These are phyloP conservation scores for Collybiopsis luxurians DNA, from an alignment of 768 basidiomycete genomes.

Conservation along the genomic window DNA sequence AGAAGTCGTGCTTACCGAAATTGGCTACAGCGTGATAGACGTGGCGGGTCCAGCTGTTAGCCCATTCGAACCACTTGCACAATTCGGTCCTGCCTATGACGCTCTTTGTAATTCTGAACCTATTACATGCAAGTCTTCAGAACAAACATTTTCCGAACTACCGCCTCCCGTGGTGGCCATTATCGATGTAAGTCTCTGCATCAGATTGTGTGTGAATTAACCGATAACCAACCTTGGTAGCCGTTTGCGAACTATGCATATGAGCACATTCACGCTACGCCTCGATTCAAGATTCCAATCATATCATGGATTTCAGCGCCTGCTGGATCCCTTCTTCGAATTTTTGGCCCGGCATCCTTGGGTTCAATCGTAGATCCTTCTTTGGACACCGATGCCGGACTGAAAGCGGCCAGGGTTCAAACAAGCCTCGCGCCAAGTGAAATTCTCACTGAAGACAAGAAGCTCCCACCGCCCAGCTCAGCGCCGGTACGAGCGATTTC, in stretches of 20 bases:
- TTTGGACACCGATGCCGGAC: not conserved
- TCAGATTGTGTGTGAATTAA: not conserved
- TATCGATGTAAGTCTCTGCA: not conserved
- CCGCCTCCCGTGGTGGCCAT: conserved; percentile 1
- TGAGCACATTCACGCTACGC: not conserved
- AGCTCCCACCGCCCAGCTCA: too few species aligned
- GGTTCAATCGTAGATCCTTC: not conserved
- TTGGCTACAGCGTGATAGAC: not conserved
- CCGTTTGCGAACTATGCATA: conserved; percentile 1
- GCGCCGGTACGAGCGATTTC: too few species aligned
- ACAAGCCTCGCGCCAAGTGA: not conserved
- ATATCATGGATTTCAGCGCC: not conserved
- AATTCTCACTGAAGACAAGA: too few species aligned
- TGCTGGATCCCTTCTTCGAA: not conserved
- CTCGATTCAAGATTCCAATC: not conserved
- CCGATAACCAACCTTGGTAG: not conserved
- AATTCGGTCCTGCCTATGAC: conserved; percentile 1
- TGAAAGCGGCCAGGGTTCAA: not conserved
- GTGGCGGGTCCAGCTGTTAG: not conserved
- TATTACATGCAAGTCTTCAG: not conserved
- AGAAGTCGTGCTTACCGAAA: not conserved
- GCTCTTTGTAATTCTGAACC: not conserved
- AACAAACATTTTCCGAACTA: not conserved
- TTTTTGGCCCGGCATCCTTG: not conserved
- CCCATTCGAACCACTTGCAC: not conserved